Evolutionary conservation across 2,329 filamentous ascomycete species (phyloP).

Genomic region (Stemphylium vesicarium): DNA sequence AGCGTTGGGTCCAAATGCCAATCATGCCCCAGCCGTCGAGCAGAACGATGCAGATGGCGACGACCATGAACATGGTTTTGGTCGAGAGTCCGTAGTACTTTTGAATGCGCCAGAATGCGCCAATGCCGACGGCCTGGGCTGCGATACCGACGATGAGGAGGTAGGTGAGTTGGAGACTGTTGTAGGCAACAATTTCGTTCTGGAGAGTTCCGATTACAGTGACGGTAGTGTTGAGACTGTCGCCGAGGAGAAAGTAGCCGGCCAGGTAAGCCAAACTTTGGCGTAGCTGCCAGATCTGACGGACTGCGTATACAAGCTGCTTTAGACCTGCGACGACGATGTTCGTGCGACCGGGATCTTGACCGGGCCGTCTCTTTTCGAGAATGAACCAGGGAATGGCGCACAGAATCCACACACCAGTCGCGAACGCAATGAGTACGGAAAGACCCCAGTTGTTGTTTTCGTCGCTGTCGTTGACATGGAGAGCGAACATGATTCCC

Average conservation of each 20-base stretch:
- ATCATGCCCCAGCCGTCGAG: conserved; percentile 67
- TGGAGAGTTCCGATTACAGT: conserved; percentile 71
- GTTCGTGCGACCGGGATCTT: conserved; percentile 58
- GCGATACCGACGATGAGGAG: conserved; percentile 70
- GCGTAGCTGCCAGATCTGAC: conserved; percentile 68
- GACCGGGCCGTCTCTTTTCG: conserved; percentile 69
- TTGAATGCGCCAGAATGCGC: conserved; percentile 67
- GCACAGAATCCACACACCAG: conserved; percentile 67
- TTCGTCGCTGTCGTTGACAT: conserved; percentile 63
- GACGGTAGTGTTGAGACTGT: conserved; percentile 72
- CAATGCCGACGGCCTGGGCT: conserved; percentile 68
- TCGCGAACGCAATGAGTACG: conserved; percentile 69
- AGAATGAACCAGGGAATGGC: conserved; percentile 71
- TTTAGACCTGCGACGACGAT: conserved; percentile 64
- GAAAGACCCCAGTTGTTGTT: conserved; percentile 72
- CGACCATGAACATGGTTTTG: conserved; percentile 72
- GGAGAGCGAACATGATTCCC: conserved; percentile 60
- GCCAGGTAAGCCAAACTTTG: conserved; percentile 69
- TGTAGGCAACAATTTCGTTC: conserved; percentile 69
- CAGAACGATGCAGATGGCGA: conserved; percentile 67
- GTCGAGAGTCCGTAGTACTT: conserved; percentile 64
- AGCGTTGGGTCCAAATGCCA: conserved; percentile 61
- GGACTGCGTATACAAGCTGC: conserved; percentile 63
- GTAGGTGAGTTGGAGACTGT: conserved; percentile 69
- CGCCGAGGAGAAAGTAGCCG: conserved; percentile 72